Base-by-base conservation (phyloP, 73 alveolate species). In the Blepharisma japonicum region DNA sequence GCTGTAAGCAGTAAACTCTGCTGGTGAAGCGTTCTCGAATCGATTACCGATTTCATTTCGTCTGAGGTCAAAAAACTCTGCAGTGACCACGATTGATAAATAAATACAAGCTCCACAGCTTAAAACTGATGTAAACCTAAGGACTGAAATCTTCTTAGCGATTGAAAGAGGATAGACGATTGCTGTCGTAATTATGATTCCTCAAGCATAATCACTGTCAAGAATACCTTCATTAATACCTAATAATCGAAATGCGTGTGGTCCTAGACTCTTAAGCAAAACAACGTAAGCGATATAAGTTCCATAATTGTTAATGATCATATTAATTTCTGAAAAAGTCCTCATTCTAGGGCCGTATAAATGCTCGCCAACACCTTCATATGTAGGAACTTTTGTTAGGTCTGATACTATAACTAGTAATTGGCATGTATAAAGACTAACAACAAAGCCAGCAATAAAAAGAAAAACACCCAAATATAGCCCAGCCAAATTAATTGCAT, bases 401-500 rank as follows among this genome's bases (percentile, higher is more conserved):
- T 77, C 87, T 81, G 87, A 76, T 6, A 71, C 56, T 8, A 55
- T 74, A 46, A 89, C 86, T 6, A 86, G 56, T 11, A 86, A 84
- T 88, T 80, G 81, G 11, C 92, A 90, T 51, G 92, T 55, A 68
- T 81, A 86, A 55, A 80, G 83, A 6, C 91, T 81, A 1, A 89
- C 87, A 21, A 82, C 18, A 45, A 91, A 88, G n/a, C 91, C 90
- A 0, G 82, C 32, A 20, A 85, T 50, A 49, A 86, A 83, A 9
- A 85, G 74, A 6, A 89, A n/a, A 1, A 71, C 20, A 6, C 93
- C 92, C 77, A 77, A 48, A 6, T 78, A 71, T 11, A 80, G 47
- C 9, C 96, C 96, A 77, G 89, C 80, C 45, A 55, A 27, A 47
- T 20, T 47, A 0, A 81, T 68, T 6, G 83, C 85, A 42, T 79